Evolutionary conservation across 768 basidiomycete species (phyloP).

Genomic region (Tephrocybe sp.): DNA sequence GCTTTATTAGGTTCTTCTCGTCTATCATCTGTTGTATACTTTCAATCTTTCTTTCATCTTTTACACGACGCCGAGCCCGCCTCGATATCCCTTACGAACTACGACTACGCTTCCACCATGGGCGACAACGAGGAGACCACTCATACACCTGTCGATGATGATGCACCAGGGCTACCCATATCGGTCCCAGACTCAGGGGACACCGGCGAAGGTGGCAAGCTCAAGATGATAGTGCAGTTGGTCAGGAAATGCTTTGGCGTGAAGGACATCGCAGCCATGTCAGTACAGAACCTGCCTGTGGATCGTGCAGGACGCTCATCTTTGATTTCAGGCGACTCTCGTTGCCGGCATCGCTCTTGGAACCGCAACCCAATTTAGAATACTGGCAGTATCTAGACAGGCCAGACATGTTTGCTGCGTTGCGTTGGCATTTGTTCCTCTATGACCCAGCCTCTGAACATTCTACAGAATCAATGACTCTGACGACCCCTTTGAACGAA

Average conservation of each 20-base stretch:
- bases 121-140: conserved; percentile 8
- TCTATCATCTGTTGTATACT: conserved; percentile 10
- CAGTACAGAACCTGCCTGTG: conserved; percentile 27
- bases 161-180: conserved; percentile 54
- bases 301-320: conserved; percentile 2
- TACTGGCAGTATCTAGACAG: conserved; percentile 95
- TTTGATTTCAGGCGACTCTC: conserved; percentile 72
- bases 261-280: conserved; percentile 95
- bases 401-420: conserved; percentile 92
- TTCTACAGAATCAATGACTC: conserved; percentile 83
- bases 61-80: not conserved
- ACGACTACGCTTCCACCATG: conserved; percentile 14
- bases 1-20: conserved; percentile 8
- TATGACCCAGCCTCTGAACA: conserved; percentile 1
- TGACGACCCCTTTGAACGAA: conserved; percentile 89
- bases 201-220: conserved; percentile 82
- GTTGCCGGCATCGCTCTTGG: conserved; percentile 87
- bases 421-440: conserved; percentile 32
- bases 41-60: conserved; percentile 10
- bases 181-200: conserved; percentile 72
- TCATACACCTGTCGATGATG: conserved; percentile 39
- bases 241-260: conserved; percentile 91
- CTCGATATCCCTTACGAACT: not conserved
- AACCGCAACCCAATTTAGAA: conserved; percentile 94
- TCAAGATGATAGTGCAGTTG: conserved; percentile 91